Percentiles rank a stretch among this genome's conserved stretches.
Evolutionary conservation across 768 basidiomycete species (phyloP).

Genomic region (Rubroboletus satanas): DNA sequence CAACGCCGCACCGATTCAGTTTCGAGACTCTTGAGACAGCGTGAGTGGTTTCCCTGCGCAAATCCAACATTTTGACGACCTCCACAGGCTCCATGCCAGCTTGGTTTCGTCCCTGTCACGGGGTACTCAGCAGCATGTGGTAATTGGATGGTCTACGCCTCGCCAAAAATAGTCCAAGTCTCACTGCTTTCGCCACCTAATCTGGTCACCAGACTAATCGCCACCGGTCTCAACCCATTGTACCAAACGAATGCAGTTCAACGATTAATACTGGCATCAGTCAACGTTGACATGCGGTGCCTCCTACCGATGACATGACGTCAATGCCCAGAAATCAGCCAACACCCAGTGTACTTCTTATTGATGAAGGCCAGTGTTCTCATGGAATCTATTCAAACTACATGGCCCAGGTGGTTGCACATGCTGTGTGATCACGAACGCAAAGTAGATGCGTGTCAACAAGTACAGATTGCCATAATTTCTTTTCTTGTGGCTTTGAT

Average conservation of each 20-base stretch:
- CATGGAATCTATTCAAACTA: slow-evolving; percentile 2
- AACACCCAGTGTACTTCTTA: too few relatives aligned
- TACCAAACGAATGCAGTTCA: neutral
- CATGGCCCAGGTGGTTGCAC: slow-evolving; percentile 5
- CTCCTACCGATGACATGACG: neutral
- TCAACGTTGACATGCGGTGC: neutral
- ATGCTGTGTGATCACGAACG: slow-evolving; percentile 11
- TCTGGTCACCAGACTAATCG: too few relatives aligned
- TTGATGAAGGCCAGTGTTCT: neutral
- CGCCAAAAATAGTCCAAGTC: neutral
- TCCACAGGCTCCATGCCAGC: neutral
- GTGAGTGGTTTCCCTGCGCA: slow-evolving; percentile 2
- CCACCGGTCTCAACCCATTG: too few relatives aligned
- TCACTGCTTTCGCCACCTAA: neutral
- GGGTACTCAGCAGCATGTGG: neutral
- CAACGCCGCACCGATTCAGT: neutral
- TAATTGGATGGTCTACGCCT: neutral
- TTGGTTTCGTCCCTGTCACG: neutral
- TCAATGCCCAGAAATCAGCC: neutral
- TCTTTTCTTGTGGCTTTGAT: neutral
- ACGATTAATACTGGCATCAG: neutral
- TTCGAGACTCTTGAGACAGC: neutral
- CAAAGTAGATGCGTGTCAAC: neutral
- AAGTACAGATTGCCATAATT: neutral
- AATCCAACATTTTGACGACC: neutral